phyloP scores from a whole-genome alignment of 306 rosid species.

The Mimosa pudica region DNA sequence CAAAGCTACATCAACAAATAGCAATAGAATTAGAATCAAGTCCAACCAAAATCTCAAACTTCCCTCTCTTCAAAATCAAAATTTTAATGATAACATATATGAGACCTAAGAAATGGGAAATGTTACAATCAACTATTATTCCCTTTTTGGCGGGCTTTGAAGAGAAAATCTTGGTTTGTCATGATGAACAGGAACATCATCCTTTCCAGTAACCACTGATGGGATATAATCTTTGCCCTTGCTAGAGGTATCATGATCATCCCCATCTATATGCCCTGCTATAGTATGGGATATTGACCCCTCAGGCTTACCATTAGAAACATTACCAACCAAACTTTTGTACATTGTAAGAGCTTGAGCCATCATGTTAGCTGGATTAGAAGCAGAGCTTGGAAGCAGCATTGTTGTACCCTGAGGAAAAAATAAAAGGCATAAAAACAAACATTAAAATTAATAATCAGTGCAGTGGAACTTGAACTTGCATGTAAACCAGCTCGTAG shows the following conservation, averaged over 20 bases:
- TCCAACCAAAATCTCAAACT: constrained; percentile 15
- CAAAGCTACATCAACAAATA: constrained; percentile 1
- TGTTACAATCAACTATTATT: constrained; percentile 33
- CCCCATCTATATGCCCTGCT: constrained; percentile 38
- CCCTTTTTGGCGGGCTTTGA: constrained; percentile 52
- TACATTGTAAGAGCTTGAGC: constrained; percentile 90
- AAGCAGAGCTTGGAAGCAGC: constrained; percentile 88
- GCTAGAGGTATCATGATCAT: constrained; percentile 38
- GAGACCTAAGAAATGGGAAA: background rate
- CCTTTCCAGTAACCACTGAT: constrained; percentile 20
- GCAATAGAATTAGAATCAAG: constrained; percentile 11
- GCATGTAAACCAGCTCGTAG: constrained; percentile 17
- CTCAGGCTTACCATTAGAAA: constrained; percentile 37
- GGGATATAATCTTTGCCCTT: constrained; percentile 39
- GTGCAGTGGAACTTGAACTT: constrained; percentile 10
- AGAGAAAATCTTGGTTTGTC: constrained; percentile 64
- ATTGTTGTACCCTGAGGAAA: constrained; percentile 79
- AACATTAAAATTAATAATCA: constrained; percentile 1
- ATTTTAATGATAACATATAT: constrained; percentile 29
- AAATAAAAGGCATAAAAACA: constrained; percentile 18
- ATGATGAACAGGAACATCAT: constrained; percentile 28
- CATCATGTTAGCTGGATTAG: constrained; percentile 92
- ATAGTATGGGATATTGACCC: constrained; percentile 36
- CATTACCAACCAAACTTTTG: constrained; percentile 72
- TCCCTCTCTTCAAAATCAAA: constrained; percentile 24